Percentiles rank a stretch among this genome's conserved stretches.
These are phyloP conservation scores for Magnaporthiopsis incrustans DNA, from an alignment of 2,329 filamentous ascomycete species.

Conservation along the genomic window DNA sequence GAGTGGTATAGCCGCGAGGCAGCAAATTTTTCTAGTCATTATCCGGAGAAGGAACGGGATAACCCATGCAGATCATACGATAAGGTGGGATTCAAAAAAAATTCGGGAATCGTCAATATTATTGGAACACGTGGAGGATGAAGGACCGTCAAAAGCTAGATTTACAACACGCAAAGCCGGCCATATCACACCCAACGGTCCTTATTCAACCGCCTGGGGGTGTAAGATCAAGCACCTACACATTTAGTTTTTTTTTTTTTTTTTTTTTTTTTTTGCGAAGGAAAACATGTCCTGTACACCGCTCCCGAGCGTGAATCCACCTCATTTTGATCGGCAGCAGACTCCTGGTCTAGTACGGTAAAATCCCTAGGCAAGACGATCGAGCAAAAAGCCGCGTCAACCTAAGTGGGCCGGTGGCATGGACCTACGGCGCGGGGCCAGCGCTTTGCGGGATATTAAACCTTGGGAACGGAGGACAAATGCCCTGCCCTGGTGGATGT, in stretches of 20 bases:
- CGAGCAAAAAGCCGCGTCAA: background rate
- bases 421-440: background rate
- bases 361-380: background rate
- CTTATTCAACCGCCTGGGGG: too few species aligned
- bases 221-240: background rate
- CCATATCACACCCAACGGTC: background rate
- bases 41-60: background rate
- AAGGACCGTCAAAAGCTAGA: background rate
- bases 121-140: too few species aligned
- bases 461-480: too few species aligned
- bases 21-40: background rate
- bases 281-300: too few species aligned
- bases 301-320: too few species aligned
- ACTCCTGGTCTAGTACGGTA: too few species aligned
- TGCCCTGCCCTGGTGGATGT: background rate
- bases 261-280: too few species aligned
- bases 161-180: background rate
- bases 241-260: too few species aligned
- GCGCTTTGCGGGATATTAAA: background rate
- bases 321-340: too few species aligned
- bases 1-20: background rate
- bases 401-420: background rate
- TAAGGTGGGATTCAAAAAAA: too few species aligned
- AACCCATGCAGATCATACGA: background rate
- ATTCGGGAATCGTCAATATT: background rate